Conservation (phyloP, 352 stramenopile species). For the Phytophthora pini region DNA sequence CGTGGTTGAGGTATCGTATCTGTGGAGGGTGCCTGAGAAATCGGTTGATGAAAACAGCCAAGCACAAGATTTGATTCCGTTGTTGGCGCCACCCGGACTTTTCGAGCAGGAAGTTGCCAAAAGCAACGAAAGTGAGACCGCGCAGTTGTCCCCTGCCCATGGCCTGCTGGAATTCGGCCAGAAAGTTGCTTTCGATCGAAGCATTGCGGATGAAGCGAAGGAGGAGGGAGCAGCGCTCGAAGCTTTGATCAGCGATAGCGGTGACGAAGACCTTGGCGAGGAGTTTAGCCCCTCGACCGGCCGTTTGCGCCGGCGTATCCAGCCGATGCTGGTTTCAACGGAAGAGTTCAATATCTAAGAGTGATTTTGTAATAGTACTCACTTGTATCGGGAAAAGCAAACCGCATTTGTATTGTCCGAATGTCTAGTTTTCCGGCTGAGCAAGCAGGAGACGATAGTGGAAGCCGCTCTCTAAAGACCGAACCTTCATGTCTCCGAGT, state of each 20-base stretch:
- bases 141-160: slow-evolving; percentile 28
- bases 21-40: slow-evolving; percentile 42
- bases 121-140: slow-evolving; percentile 26
- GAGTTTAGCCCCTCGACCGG: slow-evolving; percentile 40
- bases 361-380: slow-evolving; percentile 36
- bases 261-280: slow-evolving; percentile 28
- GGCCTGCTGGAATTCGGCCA: slow-evolving; percentile 53
- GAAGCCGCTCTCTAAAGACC: slow-evolving; percentile 78
- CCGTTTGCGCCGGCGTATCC: slow-evolving; percentile 56
- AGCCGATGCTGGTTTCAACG: slow-evolving; percentile 53
- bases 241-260: slow-evolving; percentile 31
- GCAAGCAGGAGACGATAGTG: slow-evolving; percentile 73
- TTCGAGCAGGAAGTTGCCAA: slow-evolving; percentile 38
- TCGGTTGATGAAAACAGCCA: slow-evolving; percentile 16
- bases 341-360: slow-evolving; percentile 70
- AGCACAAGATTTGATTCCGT: slow-evolving; percentile 24
- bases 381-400: slow-evolving; percentile 30
- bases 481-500: slow-evolving; percentile 46
- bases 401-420: slow-evolving; percentile 27
- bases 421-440: slow-evolving; percentile 32
- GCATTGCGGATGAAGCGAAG: slow-evolving; percentile 31
- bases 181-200: slow-evolving; percentile 49
- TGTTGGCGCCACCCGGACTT: slow-evolving; percentile 28
- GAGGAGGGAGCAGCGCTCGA: slow-evolving; percentile 21
- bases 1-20: slow-evolving; percentile 76